phyloP scores from a whole-genome alignment of 1,139 yeast genomes.

The Hanseniaspora sp. region DNA sequence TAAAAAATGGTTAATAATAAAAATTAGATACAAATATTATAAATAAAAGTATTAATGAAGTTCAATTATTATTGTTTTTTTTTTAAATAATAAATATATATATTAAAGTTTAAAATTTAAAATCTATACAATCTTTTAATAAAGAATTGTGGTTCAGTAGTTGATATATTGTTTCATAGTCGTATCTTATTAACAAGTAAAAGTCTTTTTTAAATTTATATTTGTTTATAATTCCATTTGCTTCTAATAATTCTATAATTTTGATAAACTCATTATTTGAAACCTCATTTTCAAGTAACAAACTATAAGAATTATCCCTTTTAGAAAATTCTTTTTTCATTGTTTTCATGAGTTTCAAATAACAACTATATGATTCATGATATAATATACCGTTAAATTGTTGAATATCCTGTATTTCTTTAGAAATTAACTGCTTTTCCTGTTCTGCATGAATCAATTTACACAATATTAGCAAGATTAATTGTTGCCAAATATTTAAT shows the following conservation, averaged over 20 bases:
- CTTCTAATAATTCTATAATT: conserved; percentile 7
- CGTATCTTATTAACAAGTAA: not conserved
- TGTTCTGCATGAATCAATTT: not conserved
- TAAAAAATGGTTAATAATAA: not conserved
- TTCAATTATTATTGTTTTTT: too few species aligned
- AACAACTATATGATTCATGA: not conserved
- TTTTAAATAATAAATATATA: not conserved
- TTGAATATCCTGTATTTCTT: not conserved
- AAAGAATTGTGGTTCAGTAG: conserved; percentile 3
- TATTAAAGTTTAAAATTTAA: not conserved
- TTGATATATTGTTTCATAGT: conserved; percentile 2
- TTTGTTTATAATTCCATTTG: not conserved
- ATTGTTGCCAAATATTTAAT: conserved; percentile 13
- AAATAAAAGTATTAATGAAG: not conserved
- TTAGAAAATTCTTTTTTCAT: not conserved
- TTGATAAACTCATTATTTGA: conserved; percentile 4
- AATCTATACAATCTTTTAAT: conserved; percentile 9
- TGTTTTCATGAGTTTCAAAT: not conserved
- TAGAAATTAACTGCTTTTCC: not conserved
- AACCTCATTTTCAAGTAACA: conserved; percentile 2
- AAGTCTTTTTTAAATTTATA: conserved; percentile 1
- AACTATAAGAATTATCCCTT: not conserved
- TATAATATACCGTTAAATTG: conserved; percentile 4
- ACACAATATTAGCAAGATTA: conserved; percentile 3
- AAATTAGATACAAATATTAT: not conserved